Evolutionary conservation across 768 basidiomycete species (phyloP).

Genomic region (Mrakia hoshinonis): DNA sequence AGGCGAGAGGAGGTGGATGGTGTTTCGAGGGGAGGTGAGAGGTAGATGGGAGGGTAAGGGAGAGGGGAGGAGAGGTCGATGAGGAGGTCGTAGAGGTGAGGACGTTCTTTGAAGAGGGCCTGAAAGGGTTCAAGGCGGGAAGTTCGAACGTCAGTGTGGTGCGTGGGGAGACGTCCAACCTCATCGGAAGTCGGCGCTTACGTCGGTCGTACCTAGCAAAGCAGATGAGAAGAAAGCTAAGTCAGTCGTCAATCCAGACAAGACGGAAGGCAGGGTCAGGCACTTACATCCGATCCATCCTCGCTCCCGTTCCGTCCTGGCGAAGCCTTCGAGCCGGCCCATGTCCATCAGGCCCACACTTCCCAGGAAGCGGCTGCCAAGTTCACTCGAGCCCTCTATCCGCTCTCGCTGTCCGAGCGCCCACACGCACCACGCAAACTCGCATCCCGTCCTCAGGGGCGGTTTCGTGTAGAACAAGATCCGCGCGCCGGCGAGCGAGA

Average conservation of each 20-base stretch:
- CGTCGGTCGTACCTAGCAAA: constrained; percentile 3
- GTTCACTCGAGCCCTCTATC: neutral
- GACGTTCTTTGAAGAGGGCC: constrained; percentile 11
- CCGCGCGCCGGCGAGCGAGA: neutral
- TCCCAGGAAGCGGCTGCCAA: constrained; percentile 3
- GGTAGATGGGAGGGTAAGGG: neutral
- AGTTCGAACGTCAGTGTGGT: neutral
- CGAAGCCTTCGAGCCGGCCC: neutral
- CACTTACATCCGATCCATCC: neutral
- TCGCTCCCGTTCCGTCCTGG: neutral
- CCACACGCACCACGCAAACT: constrained; percentile 11
- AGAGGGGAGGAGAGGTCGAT: constrained; percentile 12
- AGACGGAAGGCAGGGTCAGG: neutral
- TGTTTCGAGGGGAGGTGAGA: neutral
- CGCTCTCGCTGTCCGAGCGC: neutral
- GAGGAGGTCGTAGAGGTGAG: constrained; percentile 11
- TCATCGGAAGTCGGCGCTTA: neutral
- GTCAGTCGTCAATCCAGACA: neutral
- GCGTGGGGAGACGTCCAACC: neutral
- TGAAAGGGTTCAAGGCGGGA: neutral
- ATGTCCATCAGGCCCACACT: constrained; percentile 5
- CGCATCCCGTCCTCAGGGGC: neutral
- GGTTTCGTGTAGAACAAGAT: constrained; percentile 6
- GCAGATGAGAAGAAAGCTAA: neutral
- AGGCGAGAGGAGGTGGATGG: neutral